These are phyloP conservation scores for Hippophae rhamnoides DNA, from an alignment of 306 rosid species.

Conservation along the genomic window DNA sequence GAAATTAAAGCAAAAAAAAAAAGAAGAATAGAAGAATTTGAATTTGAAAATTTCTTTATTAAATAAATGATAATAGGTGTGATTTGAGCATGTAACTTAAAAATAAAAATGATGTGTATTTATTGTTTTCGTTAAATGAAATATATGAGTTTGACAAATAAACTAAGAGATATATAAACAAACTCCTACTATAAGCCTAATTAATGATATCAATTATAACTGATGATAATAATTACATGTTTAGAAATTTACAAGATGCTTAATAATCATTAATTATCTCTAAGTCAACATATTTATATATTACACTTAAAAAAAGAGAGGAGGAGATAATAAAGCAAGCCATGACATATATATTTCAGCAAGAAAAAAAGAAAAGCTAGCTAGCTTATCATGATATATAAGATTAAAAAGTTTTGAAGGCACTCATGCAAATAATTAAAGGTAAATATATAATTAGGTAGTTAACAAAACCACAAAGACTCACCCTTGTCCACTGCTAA, in stretches of 20 bases:
- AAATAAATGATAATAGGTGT: no score
- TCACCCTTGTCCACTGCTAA: constrained; percentile 55
- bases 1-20: not conserved
- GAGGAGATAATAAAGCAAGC: constrained; percentile 38
- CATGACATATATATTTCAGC: constrained; percentile 20
- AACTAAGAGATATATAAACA: not conserved
- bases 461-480: constrained; percentile 71
- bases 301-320: not conserved
- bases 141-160: not conserved
- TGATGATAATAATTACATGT: constrained; percentile 29
- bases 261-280: constrained; percentile 23
- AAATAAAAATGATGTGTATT: no score
- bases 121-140: no score
- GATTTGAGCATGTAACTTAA: no score
- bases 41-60: no score
- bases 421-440: constrained; percentile 1
- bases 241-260: constrained; percentile 33
- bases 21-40: not conserved
- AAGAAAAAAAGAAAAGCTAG: constrained; percentile 5
- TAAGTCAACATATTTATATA: constrained; percentile 26
- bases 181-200: not conserved
- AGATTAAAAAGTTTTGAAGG: constrained; percentile 8
- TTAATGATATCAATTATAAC: not conserved
- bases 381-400: not conserved
- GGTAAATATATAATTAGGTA: not conserved